These are phyloP conservation scores for Lasiodiplodia hormozganensis DNA, from an alignment of 2,329 filamentous ascomycete genomes.

Conservation along the genomic window DNA sequence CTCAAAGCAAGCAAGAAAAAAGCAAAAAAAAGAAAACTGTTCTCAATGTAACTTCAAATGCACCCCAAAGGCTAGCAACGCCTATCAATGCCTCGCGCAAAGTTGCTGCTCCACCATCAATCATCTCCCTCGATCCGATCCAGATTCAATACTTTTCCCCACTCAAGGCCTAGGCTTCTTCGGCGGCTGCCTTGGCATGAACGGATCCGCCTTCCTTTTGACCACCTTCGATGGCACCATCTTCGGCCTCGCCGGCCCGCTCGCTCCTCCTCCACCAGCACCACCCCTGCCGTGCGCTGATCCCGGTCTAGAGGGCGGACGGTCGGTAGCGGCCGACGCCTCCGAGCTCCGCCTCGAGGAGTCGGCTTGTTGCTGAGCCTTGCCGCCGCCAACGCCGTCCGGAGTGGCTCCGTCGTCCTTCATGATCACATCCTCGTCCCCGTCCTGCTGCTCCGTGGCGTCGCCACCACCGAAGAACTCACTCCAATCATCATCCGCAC, in stretches of 20 bases:
- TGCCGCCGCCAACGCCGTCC: background rate
- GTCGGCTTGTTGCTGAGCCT: background rate
- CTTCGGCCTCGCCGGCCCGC: slow-evolving; percentile 6
- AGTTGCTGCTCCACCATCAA: background rate
- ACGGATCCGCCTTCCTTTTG: slow-evolving; percentile 32
- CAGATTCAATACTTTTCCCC: background rate
- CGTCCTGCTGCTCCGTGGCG: background rate
- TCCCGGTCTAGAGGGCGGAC: background rate
- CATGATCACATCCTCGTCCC: slow-evolving; percentile 31
- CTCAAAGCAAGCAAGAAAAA: background rate
- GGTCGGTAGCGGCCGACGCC: background rate
- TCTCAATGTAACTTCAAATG: background rate
- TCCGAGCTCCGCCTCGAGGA: background rate
- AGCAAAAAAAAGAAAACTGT: background rate
- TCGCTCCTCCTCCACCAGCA: background rate
- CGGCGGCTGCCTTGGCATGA: slow-evolving; percentile 29
- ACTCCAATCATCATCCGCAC: slow-evolving; percentile 10
- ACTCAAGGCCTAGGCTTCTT: slow-evolving; percentile 21
- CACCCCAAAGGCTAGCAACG: background rate
- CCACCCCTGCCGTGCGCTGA: background rate
- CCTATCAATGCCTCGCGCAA: background rate
- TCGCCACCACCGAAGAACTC: slow-evolving; percentile 10
- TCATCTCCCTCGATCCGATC: background rate
- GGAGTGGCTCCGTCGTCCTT: slow-evolving; percentile 29
- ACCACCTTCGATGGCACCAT: slow-evolving; percentile 28